Percentiles rank a stretch among this genome's conserved stretches.
Conservation (phyloP, 257 asterid species). For the Penstemon davidsonii region DNA sequence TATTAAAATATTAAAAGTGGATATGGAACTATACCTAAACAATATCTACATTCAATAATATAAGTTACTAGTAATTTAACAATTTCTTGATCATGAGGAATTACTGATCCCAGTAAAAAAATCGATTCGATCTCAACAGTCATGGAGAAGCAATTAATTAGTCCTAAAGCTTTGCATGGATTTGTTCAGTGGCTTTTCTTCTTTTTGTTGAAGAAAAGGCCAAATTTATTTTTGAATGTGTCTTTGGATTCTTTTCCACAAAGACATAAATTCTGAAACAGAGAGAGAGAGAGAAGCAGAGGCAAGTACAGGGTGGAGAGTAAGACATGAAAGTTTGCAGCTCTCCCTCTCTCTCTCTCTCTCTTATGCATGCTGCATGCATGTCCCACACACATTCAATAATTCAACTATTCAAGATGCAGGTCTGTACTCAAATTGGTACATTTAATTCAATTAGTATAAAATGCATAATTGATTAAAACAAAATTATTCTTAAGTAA, state of each 20-base stretch:
- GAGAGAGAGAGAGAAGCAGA: slow-evolving; percentile 44
- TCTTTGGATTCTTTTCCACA: slow-evolving; percentile 40
- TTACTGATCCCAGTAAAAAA: slow-evolving; percentile 17
- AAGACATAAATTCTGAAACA: slow-evolving; percentile 61
- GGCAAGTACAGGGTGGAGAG: slow-evolving; percentile 42
- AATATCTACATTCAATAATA: too few species aligned
- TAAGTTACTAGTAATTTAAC: too few species aligned
- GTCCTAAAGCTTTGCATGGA: slow-evolving; percentile 20
- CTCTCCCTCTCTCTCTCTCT: slow-evolving; percentile 38
- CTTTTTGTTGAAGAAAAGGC: slow-evolving; percentile 24
- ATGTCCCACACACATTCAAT: slow-evolving; percentile 21
- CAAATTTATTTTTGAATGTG: slow-evolving; percentile 24
- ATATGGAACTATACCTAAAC: too few species aligned
- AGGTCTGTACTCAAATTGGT: slow-evolving; percentile 28
- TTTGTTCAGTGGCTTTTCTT: slow-evolving; percentile 13
- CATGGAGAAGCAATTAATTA: background rate
- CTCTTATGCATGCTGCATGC: background rate
- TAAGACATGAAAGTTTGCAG: slow-evolving; percentile 67
- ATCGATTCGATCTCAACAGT: background rate
- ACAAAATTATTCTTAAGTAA: too few species aligned
- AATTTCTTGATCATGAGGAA: background rate
- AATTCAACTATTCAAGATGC: slow-evolving; percentile 35
- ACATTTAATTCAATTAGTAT: slow-evolving; percentile 18
- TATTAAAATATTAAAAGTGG: too few species aligned
- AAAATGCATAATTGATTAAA: too few species aligned